phyloP scores from a whole-genome alignment of 2,329 filamentous ascomycete species.

The Penicillium occitanis region DNA sequence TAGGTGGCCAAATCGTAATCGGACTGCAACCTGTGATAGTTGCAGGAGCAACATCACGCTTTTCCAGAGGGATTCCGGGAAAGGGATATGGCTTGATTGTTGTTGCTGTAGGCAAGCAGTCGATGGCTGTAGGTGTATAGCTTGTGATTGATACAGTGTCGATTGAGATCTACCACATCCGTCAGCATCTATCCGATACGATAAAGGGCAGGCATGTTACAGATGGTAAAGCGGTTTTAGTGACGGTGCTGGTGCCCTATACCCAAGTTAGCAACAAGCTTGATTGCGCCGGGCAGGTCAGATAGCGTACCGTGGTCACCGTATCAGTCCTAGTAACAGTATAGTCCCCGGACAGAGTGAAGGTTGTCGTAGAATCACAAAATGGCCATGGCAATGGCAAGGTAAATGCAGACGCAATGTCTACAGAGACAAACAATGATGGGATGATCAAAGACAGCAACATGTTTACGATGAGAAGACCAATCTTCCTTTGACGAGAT shows the following conservation, averaged over 20 bases:
- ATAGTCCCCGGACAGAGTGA: constrained; percentile 3
- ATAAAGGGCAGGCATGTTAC: background rate
- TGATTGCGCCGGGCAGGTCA: background rate
- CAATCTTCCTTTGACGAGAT: background rate
- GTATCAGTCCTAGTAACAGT: constrained; percentile 7
- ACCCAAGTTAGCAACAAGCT: background rate
- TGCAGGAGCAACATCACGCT: constrained; percentile 3
- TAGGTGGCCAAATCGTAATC: constrained; percentile 7
- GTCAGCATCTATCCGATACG: background rate
- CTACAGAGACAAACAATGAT: background rate
- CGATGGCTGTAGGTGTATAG: constrained; percentile 2
- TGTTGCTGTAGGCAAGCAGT: constrained; percentile 12
- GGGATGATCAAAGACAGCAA: background rate
- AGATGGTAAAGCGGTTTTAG: background rate
- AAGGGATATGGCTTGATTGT: constrained; percentile 5
- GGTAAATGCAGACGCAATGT: background rate
- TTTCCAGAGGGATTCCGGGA: background rate
- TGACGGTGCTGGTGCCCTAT: constrained; percentile 9
- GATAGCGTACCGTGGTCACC: constrained; percentile 7
- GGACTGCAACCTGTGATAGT: constrained; percentile 1
- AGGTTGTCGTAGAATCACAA: constrained; percentile 5
- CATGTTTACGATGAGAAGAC: background rate
- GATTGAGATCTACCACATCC: background rate
- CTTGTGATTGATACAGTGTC: constrained; percentile 9
- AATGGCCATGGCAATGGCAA: constrained; percentile 9